Conservation (phyloP, 805 yeast species). For the Tetrapisispora arboricola region DNA sequence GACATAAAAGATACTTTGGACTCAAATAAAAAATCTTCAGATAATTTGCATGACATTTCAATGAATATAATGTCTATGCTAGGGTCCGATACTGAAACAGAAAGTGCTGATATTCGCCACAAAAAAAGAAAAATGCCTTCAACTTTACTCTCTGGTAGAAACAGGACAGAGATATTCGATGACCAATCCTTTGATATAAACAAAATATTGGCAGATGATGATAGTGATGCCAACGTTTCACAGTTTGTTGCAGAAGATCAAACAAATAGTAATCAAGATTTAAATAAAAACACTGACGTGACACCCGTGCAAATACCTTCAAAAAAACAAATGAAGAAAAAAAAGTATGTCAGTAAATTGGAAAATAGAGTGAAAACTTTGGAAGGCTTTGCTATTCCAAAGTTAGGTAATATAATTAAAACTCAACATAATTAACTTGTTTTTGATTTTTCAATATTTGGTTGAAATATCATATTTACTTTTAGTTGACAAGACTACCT, state of each 20-base stretch:
- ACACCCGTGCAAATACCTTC: no score
- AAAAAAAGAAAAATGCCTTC: slow-evolving; percentile 10
- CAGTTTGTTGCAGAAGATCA: background rate
- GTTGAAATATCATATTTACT: no score
- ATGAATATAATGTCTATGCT: slow-evolving; percentile 5
- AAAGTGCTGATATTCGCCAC: background rate
- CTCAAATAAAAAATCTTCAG: background rate
- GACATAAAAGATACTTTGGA: background rate
- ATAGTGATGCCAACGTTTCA: slow-evolving; percentile 10
- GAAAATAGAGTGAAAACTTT: slow-evolving; percentile 4
- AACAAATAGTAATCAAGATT: background rate
- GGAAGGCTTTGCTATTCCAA: slow-evolving; percentile 1
- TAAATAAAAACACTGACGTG: background rate
- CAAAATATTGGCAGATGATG: slow-evolving; percentile 28
- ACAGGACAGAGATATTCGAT: slow-evolving; percentile 15
- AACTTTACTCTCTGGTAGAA: slow-evolving; percentile 11
- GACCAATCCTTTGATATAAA: slow-evolving; percentile 55
- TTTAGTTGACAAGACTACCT: no score
- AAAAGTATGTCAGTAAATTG: background rate
- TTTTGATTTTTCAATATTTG: no score
- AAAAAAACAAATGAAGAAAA: background rate
- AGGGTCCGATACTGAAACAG: slow-evolving; percentile 10
- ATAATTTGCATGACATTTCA: slow-evolving; percentile 3
- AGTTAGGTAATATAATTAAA: background rate
- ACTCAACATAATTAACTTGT: no score